Base-by-base conservation (phyloP, 768 basidiomycete genomes). In the Agrocybe pediades region DNA sequence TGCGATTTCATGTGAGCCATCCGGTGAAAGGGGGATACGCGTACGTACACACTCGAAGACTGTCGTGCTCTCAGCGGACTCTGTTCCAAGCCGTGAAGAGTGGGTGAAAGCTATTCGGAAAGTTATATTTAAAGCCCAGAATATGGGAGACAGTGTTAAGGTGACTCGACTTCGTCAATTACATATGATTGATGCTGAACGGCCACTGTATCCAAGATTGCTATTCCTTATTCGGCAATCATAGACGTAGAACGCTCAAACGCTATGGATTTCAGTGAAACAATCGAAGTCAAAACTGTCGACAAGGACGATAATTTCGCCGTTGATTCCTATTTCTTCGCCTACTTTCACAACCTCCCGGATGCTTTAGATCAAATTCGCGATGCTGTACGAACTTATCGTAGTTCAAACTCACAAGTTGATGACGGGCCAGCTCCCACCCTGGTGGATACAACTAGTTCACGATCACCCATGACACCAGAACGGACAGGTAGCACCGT, bases 91-190 rank as follows among this genome's bases (percentile, higher is more conserved):
- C 65, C 82, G 92, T 43, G 88, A 94, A 43, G 94, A 96, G 71
- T 99, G 96, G 96, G 87, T 98, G 43, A 98, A 97, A 68, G 87
- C 92, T 8, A 87, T 99, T 55, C 84, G 88, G 53, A 96, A 90
- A 70, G 88, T 95, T 50, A 94, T 98, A 50, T 95, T 98, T 76
- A 93, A 94, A 67, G 88, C 90, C 15, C 95, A 98, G 74, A 97
- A 98, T 68, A 88, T 88, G 80, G 96, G 97, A 2, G 94, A 98
- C 63, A 90, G 85, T 62, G 94, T 98, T 60, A 98, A 98, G 81
- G 92, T 90, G 58, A 23, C 69, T 61, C 16, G 11, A 41, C 1
- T 24, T 26, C 36, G 20, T 21, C 25, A 17, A 20, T 54, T 48
- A 29, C 27, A 21, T n/a, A 29, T 23, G 19, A 51, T 23, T 46